Conservation (phyloP, 2,329 filamentous ascomycete genomes). For the Pseudogymnoascus verrucosus region DNA sequence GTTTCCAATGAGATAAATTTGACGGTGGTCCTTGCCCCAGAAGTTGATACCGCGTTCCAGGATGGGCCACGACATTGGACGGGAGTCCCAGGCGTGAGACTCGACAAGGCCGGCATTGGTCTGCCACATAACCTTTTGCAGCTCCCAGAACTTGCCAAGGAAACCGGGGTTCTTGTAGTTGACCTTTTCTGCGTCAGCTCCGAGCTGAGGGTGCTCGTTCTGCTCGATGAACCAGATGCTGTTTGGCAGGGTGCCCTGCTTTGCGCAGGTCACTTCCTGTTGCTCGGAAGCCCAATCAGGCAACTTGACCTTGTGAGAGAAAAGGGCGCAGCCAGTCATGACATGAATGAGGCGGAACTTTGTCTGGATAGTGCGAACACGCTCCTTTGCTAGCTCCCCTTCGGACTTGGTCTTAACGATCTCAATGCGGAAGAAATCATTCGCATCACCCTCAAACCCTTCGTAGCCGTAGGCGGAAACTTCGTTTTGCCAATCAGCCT, state of each 20-base stretch:
- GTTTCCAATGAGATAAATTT: slow-evolving; percentile 95
- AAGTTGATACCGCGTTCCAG: slow-evolving; percentile 96
- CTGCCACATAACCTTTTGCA: slow-evolving; percentile 97
- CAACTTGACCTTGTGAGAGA: slow-evolving; percentile 98
- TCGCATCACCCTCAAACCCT: slow-evolving; percentile 93
- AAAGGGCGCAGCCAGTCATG: slow-evolving; percentile 93
- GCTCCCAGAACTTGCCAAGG: slow-evolving; percentile 94
- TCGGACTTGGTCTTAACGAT: slow-evolving; percentile 87
- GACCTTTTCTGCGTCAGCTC: slow-evolving; percentile 74
- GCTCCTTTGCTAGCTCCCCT: slow-evolving; percentile 68
- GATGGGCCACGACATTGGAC: slow-evolving; percentile 86
- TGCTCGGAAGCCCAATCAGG: slow-evolving; percentile 97
- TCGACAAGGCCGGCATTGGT: slow-evolving; percentile 95
- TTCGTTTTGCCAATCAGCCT: slow-evolving; percentile 92
- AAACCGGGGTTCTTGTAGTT: slow-evolving; percentile 94
- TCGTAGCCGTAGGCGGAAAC: slow-evolving; percentile 96
- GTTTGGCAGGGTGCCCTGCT: slow-evolving; percentile 85
- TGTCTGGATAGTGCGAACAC: slow-evolving; percentile 86
- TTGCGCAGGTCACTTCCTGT: slow-evolving; percentile 97
- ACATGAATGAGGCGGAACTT: slow-evolving; percentile 93
- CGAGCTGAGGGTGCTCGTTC: slow-evolving; percentile 75
- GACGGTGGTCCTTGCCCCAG: slow-evolving; percentile 89
- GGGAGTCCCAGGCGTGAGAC: slow-evolving; percentile 96
- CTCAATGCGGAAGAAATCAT: slow-evolving; percentile 90
- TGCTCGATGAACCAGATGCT: slow-evolving; percentile 94